Base-by-base conservation (phyloP, 257 asterid genomes). In the Nicotiana otophora region DNA sequence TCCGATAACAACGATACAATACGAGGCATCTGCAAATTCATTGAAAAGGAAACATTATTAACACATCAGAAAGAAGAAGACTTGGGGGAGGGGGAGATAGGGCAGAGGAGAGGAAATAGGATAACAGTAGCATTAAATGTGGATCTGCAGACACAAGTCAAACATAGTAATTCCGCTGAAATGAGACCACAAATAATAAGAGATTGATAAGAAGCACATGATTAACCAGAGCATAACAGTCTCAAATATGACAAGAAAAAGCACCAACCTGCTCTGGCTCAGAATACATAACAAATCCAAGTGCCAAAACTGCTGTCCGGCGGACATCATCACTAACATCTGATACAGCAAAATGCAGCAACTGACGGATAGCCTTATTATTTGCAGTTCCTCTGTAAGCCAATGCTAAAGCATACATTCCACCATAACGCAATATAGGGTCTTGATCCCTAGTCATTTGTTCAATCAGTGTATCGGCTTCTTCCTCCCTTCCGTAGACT, bases 371-470 rank as follows among this genome's bases (percentile, higher is more conserved):
- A 81, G 99, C 99, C 85, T 94, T 96, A 86, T 94, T 96, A 86
- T 94, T 96, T 14, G 97, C 90, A 20, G 99, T 96, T 84, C 99
- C 99, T 26, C 99, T 90, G 82, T 96, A 96, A 10, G 99, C 99
- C 90, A 96, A 85, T 9, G 99, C 99, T 88, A 96, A 81, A 34
- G 99, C 99, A 83, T 93, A 94, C 99, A 96, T 96, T 81, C 99
- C 99, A 33, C 99, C 99, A 86, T 96, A 96, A 10, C 99, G 94
- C 80, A 96, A 79, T 83, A 96, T 94, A 42, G 98, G 99, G 82
- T 96, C 99, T 86, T 96, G 99, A 89, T 96, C 99, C 39, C 97
- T 89, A 77, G 98, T 96, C 99, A 96, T 96, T 85, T 93, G 98
- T 87, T 93, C 97, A 88, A 96, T 96, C 48, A 96, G 91, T 62